phyloP scores from a whole-genome alignment of 805 yeast species.

The Ogataea methylovora region DNA sequence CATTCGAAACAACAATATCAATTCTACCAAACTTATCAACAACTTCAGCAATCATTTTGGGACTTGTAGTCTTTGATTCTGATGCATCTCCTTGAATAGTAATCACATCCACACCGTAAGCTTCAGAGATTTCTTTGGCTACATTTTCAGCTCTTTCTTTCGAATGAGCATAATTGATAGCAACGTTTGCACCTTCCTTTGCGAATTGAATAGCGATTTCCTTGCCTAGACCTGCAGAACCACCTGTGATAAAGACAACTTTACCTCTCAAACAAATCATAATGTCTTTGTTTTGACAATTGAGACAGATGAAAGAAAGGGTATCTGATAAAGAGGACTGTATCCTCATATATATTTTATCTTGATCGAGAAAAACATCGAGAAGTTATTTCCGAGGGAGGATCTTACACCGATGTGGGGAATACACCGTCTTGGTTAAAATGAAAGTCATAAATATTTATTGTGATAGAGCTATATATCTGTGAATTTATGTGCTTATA shows the following conservation, averaged over 20 bases:
- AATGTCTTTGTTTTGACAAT: too few species aligned
- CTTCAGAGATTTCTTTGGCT: conserved; percentile 7
- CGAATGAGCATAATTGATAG: conserved; percentile 25
- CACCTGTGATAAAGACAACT: conserved; percentile 23
- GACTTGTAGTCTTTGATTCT: too few species aligned
- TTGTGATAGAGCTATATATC: too few species aligned
- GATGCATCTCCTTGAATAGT: conserved; percentile 22
- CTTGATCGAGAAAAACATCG: too few species aligned
- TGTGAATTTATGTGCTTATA: too few species aligned
- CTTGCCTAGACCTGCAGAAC: conserved; percentile 29
- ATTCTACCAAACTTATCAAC: conserved; percentile 20
- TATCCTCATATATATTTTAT: too few species aligned
- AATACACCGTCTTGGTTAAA: too few species aligned
- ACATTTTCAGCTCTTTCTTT: conserved; percentile 23
- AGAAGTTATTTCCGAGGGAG: too few species aligned
- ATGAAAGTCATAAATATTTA: too few species aligned
- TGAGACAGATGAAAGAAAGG: too few species aligned
- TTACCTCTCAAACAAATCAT: conserved; percentile 18
- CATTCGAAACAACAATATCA: conserved; percentile 31
- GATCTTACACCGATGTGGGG: too few species aligned
- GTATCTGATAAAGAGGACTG: too few species aligned
- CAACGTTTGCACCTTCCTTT: conserved; percentile 26
- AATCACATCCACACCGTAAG: conserved; percentile 12
- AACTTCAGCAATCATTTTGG: conserved; percentile 19
- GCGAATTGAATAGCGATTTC: conserved; percentile 26